These are phyloP conservation scores for Acarospora socialis DNA, from an alignment of 2,329 filamentous ascomycete genomes.

Conservation along the genomic window DNA sequence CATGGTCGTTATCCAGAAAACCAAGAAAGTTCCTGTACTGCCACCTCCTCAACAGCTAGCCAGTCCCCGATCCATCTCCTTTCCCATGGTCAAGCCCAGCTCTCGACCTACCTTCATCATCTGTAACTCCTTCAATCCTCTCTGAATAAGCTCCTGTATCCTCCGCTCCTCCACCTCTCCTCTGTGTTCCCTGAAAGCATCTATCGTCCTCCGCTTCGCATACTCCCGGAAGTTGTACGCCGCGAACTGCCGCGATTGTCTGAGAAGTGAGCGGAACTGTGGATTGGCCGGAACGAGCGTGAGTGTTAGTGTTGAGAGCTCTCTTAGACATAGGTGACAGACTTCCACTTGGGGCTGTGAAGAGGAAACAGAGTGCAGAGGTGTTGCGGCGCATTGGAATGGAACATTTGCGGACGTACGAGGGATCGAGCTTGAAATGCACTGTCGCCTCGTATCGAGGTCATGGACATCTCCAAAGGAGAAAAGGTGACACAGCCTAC, in stretches of 20 bases:
- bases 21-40: slow-evolving; percentile 3
- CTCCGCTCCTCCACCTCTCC: slow-evolving; percentile 55
- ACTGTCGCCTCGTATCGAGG: slow-evolving; percentile 26
- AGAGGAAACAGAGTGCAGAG: slow-evolving; percentile 1
- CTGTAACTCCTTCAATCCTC: slow-evolving; percentile 74
- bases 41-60: slow-evolving; percentile 1
- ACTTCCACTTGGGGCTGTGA: no score
- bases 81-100: no score
- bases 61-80: slow-evolving; percentile 2
- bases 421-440: slow-evolving; percentile 35
- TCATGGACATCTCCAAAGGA: slow-evolving; percentile 37
- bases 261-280: slow-evolving; percentile 83
- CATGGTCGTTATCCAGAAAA: slow-evolving; percentile 9
- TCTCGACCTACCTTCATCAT: slow-evolving; percentile 62
- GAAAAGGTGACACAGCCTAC: no score
- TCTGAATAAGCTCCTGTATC: slow-evolving; percentile 80
- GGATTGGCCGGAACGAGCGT: background rate
- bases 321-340: slow-evolving; percentile 1
- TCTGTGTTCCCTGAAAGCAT: slow-evolving; percentile 74
- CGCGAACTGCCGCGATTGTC: slow-evolving; percentile 73
- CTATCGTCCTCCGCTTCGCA: slow-evolving; percentile 74
- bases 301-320: background rate
- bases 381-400: background rate
- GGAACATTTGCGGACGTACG: slow-evolving; percentile 17
- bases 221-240: slow-evolving; percentile 98